These are phyloP conservation scores for Xylariomycetidae sp. DNA, from an alignment of 2,329 filamentous ascomycete genomes.

Conservation along the genomic window DNA sequence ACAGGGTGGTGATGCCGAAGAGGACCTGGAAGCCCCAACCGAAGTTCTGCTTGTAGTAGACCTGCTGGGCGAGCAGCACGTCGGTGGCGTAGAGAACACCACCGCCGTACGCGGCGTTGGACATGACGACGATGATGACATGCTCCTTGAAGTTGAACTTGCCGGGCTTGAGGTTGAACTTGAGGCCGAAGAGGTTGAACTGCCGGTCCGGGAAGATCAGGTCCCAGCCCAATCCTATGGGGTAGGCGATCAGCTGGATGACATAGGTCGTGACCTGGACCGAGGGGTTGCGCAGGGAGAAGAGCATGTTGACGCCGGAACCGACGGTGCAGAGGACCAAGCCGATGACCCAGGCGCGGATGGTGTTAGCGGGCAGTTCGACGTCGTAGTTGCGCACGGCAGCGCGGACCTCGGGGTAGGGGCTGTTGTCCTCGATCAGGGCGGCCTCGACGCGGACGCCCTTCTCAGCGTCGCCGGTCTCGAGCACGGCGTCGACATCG, in stretches of 20 bases:
- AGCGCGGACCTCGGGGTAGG: constrained; percentile 42
- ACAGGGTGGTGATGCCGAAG: constrained; percentile 53
- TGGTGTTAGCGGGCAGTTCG: constrained; percentile 49
- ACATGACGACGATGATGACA: constrained; percentile 45
- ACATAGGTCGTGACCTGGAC: constrained; percentile 48
- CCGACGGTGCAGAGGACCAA: constrained; percentile 51
- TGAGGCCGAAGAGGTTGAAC: constrained; percentile 27
- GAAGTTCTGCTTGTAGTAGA: constrained; percentile 53
- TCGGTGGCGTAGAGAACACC: constrained; percentile 52
- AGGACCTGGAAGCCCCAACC: constrained; percentile 55
- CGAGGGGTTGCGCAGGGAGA: constrained; percentile 42
- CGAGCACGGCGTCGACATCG: constrained; percentile 42
- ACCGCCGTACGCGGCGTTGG: constrained; percentile 50
- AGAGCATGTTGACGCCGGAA: constrained; percentile 50
- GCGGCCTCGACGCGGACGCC: constrained; percentile 40
- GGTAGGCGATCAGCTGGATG: constrained; percentile 49
- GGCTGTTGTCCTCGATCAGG: constrained; percentile 47
- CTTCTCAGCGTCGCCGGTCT: constrained; percentile 37
- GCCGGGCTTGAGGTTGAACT: constrained; percentile 34
- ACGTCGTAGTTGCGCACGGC: constrained; percentile 39
- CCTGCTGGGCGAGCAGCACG: constrained; percentile 43
- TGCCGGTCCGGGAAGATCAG: constrained; percentile 28
- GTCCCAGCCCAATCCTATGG: constrained; percentile 31
- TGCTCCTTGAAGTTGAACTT: constrained; percentile 35
- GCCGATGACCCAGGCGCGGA: constrained; percentile 56